Base-by-base conservation (phyloP, 148 eudicot species). In the Vaccinium corymbosum region DNA sequence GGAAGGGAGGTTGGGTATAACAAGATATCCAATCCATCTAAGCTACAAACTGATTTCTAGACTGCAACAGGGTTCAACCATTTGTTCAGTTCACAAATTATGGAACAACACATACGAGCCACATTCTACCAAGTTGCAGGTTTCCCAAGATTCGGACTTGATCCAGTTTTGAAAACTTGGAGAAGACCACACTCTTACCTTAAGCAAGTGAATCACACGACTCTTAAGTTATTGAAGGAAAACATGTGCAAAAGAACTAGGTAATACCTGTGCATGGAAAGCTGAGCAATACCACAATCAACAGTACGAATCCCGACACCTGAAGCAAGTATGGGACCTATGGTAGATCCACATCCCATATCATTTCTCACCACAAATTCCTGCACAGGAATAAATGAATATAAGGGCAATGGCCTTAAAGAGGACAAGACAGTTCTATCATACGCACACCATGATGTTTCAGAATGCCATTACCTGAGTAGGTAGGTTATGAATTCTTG, bases 281-380 rank as follows among this genome's bases (percentile, higher is more conserved):
- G 71, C 71, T 64, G 71, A 64, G 71, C 14, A 64, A 64, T 64
- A 22, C 71, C 71, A 86, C 97, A 93, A 86, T 96, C 99, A 84
- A 96, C 98, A 19, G 99, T 96, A 27, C 99, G 98, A 73, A 96
- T 93, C 83, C 98, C 99, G 74, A 94, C 90, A 74, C 98, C 99
- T 8, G 98, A 89, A 90, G 99, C 98, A 83, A 96, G 94, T 87
- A 96, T 96, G 72, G 98, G 99, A 73, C 99, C 99, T 61, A 96
- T 96, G 81, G 99, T 96, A 27, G 99, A 96, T 81, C 99, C 99
- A 89, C 99, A 96, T 55, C 99, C 99, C 99, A 96, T 96, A 89
- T 96, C 99, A 85, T 96, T 96, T 91, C 97, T 92, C 87, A 94
- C 99, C 89, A 92, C 99, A 89, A 96, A 96, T 75, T 96, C 99